Percentiles rank a stretch among this genome's conserved stretches.
Conservation (phyloP, 768 basidiomycete genomes). For the Lanmaoa pseudosensibilis region DNA sequence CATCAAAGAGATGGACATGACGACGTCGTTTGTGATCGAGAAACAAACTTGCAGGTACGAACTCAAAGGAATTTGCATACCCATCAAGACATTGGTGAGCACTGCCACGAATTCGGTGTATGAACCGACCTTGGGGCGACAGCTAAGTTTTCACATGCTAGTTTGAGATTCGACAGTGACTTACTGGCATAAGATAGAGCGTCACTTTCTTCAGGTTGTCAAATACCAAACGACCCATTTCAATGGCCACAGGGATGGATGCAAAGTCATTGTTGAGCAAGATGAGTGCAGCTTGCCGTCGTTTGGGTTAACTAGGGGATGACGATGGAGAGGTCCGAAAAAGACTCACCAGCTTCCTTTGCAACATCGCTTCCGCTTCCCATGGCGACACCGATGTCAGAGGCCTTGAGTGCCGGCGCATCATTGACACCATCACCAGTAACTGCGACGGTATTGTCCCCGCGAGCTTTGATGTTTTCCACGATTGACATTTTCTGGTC, state of each 20-base stretch:
- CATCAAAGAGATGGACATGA: conserved; percentile 51
- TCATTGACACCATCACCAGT: conserved; percentile 62
- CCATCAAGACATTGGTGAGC: conserved; percentile 54
- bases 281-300: conserved; percentile 41
- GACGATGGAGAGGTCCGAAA: background rate
- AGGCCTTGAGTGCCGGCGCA: conserved; percentile 49
- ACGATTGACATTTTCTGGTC: conserved; percentile 61
- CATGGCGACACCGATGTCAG: conserved; percentile 58
- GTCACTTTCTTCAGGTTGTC: conserved; percentile 58
- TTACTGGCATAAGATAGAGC: conserved; percentile 45
- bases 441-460: conserved; percentile 50
- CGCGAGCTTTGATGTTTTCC: conserved; percentile 48
- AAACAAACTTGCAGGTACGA: conserved; percentile 57
- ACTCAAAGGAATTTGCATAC: conserved; percentile 57
- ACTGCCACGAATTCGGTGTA: conserved; percentile 62
- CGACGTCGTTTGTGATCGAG: conserved; percentile 53
- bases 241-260: conserved; percentile 57
- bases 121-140: conserved; percentile 42
- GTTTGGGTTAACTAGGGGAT: background rate
- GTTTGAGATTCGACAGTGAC: background rate
- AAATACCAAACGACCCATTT: conserved; percentile 59
- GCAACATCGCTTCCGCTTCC: conserved; percentile 50
- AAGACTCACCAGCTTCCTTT: conserved; percentile 51
- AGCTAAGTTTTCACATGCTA: background rate
- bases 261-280: conserved; percentile 60